phyloP scores from a whole-genome alignment of 2,329 filamentous ascomycete genomes.

The Aspergillus phoenicis region DNA sequence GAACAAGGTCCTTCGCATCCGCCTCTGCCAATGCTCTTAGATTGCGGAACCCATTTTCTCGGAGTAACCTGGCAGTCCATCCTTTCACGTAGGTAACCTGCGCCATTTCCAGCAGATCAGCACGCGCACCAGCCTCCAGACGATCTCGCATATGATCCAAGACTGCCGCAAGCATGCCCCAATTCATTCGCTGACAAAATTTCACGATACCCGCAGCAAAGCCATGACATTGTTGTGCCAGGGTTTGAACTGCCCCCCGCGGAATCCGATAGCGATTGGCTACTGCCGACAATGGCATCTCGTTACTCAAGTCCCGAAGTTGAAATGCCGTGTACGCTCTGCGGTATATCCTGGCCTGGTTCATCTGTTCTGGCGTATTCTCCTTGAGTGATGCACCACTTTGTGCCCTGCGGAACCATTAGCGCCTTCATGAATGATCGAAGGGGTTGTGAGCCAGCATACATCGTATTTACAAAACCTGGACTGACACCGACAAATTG shows the following conservation, averaged over 20 bases:
- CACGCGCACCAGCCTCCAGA: slow-evolving; percentile 69
- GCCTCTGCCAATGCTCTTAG: slow-evolving; percentile 70
- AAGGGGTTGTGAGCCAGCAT: slow-evolving; percentile 25
- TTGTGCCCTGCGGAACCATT: slow-evolving; percentile 58
- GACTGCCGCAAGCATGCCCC: slow-evolving; percentile 71
- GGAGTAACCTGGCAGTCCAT: slow-evolving; percentile 71
- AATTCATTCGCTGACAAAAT: slow-evolving; percentile 76
- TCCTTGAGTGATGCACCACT: slow-evolving; percentile 65
- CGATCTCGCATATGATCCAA: slow-evolving; percentile 76
- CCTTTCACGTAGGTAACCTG: slow-evolving; percentile 77
- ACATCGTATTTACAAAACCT: slow-evolving; percentile 68
- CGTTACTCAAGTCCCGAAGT: slow-evolving; percentile 77
- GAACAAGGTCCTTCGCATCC: slow-evolving; percentile 67
- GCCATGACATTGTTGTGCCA: slow-evolving; percentile 74
- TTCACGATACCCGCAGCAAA: slow-evolving; percentile 79
- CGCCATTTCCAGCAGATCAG: slow-evolving; percentile 70
- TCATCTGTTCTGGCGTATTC: slow-evolving; percentile 61
- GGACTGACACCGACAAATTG: slow-evolving; percentile 70
- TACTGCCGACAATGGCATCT: slow-evolving; percentile 69
- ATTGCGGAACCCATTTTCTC: slow-evolving; percentile 74
- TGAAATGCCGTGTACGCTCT: slow-evolving; percentile 76
- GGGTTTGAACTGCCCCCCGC: slow-evolving; percentile 69
- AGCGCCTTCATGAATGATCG: background rate
- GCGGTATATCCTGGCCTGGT: slow-evolving; percentile 65
- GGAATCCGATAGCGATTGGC: slow-evolving; percentile 71